Evolutionary conservation across 257 asterid genomes (phyloP).

Genomic region (Catharanthus roseus): DNA sequence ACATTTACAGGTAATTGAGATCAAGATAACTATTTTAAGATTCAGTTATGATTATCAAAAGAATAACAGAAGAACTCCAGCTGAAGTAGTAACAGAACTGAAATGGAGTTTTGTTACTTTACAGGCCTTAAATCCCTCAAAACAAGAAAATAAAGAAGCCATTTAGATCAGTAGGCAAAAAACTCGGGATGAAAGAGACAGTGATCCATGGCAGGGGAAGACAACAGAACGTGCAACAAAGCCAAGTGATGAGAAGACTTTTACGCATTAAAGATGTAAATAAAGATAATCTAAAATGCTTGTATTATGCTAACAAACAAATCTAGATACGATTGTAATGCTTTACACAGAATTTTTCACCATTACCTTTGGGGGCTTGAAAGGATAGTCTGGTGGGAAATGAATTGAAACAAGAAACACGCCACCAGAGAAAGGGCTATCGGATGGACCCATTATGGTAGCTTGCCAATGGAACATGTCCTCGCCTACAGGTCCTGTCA

Average conservation of each 20-base stretch:
- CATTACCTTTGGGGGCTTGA: slow-evolving; percentile 78
- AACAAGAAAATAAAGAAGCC: neutral
- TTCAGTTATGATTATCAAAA: neutral
- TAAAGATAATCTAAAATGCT: neutral
- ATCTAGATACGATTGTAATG: neutral
- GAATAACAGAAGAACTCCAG: neutral
- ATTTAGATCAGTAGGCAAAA: neutral
- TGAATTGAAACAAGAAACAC: slow-evolving; percentile 61
- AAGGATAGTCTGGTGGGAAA: slow-evolving; percentile 79
- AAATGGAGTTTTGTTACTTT: neutral
- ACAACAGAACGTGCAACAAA: neutral
- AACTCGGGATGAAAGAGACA: neutral
- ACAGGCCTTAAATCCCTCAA: neutral
- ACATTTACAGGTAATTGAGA: neutral
- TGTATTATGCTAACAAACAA: neutral
- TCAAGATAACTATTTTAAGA: neutral
- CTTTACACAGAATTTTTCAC: neutral
- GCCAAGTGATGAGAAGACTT: neutral
- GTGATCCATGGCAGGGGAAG: neutral
- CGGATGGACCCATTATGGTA: slow-evolving; percentile 76
- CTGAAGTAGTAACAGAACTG: neutral
- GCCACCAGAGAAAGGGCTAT: slow-evolving; percentile 78
- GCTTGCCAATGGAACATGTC: slow-evolving; percentile 86
- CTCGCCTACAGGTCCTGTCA: slow-evolving; percentile 65
- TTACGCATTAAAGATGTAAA: neutral